Evolutionary conservation across 1,139 yeast genomes (phyloP).

Genomic region (Diutina neorugosa): DNA sequence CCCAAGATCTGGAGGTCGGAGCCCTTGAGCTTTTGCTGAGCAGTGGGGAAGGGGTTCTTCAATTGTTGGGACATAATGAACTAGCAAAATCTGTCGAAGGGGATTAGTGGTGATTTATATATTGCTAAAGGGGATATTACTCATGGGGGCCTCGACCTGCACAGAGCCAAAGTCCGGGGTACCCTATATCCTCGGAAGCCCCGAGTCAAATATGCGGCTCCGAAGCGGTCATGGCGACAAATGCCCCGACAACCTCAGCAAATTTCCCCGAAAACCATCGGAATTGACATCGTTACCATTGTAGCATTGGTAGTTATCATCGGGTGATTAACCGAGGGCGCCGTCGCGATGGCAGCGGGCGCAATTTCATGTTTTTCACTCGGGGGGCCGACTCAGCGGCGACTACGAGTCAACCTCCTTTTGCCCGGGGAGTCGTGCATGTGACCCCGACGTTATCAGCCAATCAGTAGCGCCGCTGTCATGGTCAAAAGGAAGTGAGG

Average conservation of each 20-base stretch:
- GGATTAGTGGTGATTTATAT: not conserved
- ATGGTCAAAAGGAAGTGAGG: not conserved
- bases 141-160: not conserved
- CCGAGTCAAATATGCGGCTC: constrained; percentile 3
- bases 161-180: constrained; percentile 3
- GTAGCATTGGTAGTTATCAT: no score
- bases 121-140: not conserved
- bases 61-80: constrained; percentile 2
- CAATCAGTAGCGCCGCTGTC: not conserved
- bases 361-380: not conserved
- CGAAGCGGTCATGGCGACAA: not conserved
- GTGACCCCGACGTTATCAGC: not conserved
- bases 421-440: not conserved
- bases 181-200: constrained; percentile 2
- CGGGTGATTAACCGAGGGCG: not conserved
- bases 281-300: no score
- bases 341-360: not conserved
- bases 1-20: constrained; percentile 45
- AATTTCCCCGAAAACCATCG: not conserved
- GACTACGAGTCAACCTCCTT: not conserved
- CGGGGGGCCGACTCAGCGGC: not conserved
- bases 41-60: constrained; percentile 36
- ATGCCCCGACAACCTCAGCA: not conserved
- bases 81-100: not conserved
- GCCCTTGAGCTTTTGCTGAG: constrained; percentile 43